Percentiles rank a stretch among this genome's conserved stretches.
Conservation (phyloP, 352 stramenopile genomes). For the Peronospora belbahrii region DNA sequence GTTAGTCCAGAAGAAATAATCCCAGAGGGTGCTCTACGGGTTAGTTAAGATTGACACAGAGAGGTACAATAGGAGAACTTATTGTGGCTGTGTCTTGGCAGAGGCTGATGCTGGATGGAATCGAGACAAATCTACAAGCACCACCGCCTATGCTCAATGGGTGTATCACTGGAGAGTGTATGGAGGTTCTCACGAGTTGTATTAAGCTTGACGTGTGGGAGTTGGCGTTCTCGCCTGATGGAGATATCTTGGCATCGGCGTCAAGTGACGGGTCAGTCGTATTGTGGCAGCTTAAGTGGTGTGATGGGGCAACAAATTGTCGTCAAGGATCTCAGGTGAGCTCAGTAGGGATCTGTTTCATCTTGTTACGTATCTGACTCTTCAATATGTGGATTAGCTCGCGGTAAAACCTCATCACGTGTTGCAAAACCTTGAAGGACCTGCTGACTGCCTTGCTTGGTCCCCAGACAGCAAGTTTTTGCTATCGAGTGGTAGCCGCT, state of each 20-base stretch:
- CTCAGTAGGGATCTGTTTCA: no score
- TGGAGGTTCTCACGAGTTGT: constrained; percentile 39
- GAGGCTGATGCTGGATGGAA: constrained; percentile 32
- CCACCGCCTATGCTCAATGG: constrained; percentile 6
- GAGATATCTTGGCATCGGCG: constrained; percentile 63
- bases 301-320: constrained; percentile 1
- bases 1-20: constrained; percentile 65
- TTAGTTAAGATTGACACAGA: constrained; percentile 12
- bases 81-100: constrained; percentile 9
- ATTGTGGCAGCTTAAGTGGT: constrained; percentile 48
- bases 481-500: constrained; percentile 48
- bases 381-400: constrained; percentile 1
- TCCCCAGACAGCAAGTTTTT: constrained; percentile 51
- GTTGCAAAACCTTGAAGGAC: constrained; percentile 38
- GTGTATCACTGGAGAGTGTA: constrained; percentile 28
- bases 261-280: constrained; percentile 73
- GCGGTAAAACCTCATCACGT: constrained; percentile 27
- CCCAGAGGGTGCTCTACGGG: constrained; percentile 44
- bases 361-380: not conserved
- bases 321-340: constrained; percentile 9
- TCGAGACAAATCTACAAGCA: constrained; percentile 17
- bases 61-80: not conserved
- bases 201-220: constrained; percentile 44
- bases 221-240: constrained; percentile 74
- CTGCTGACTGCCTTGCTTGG: constrained; percentile 55